Evolutionary conservation across 2,329 filamentous ascomycete genomes (phyloP), one percentile per base, ranked within the genome.

Genomic region (Knoxdaviesia proteae): DNA sequence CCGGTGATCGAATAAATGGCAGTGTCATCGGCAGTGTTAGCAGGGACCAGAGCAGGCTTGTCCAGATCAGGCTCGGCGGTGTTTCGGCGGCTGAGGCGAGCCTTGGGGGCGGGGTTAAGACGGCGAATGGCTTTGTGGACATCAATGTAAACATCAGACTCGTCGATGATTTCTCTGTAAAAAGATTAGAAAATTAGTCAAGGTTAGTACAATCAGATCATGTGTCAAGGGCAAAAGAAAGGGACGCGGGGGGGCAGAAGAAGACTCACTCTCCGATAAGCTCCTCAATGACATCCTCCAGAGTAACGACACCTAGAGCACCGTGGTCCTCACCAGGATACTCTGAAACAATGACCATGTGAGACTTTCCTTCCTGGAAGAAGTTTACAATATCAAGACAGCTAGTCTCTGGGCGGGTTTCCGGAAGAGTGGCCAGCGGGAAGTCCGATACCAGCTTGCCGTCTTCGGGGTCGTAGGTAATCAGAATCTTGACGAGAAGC

Each of bases 331-430:
- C 84, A n/a, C 88, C 87, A 1, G 90, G 90, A 33, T 61, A 69
- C 53, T 94, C 83, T 0, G 88, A 94, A 6, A 96, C 90, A 32
- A 98, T 67, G 0, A 96, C 88, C 87, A 98, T 94, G 59, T 98
- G 90, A 1, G 87, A 94, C 58, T 98, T 98, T 52, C 90, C 90
- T 64, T 98, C 90, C 59, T 98, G 90, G 65, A 98, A 98, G 61
- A 94, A 98, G 63, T 98, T 98, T 62, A 98, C 84, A 53, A 98
- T 96, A 58, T 98, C 90, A 44, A 98, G 63, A 57, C 90, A 98
- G 62, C 87, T 94, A 0, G 90, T 98, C 56, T 94, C 84, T 0
- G 90, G 84, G 7, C 84, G 75, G 0, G 90, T 98, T 59, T 98
- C 90, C 1, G 92, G 90, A 6, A 98, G 73, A 0, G 90, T 94